Base-by-base conservation (phyloP, 225 moss, liverwort and hornwort species). In the Thuidium tamariscinum region DNA sequence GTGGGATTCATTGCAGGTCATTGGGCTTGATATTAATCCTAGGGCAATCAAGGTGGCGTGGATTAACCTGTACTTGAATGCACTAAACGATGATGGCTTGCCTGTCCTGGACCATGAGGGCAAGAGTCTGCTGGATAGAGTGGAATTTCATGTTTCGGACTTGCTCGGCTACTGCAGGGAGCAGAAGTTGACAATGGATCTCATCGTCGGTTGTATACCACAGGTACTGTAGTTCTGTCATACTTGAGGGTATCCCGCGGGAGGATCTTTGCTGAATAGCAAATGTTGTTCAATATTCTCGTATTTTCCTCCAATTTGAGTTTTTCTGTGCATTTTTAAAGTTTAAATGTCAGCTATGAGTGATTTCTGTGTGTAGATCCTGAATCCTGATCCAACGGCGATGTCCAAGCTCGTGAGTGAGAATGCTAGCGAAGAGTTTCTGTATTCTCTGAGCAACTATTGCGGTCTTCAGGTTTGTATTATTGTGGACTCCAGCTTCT, bases 91-190 rank as follows among this genome's bases (percentile, higher is more conserved):
- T 72, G 95, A 97, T 84, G 99, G 99, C 42, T 93, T 91, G 79
- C 96, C 95, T 60, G 88, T 97, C 84, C 84, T 95, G 72, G 99
- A 97, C 80, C 91, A 95, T 51, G 99, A 96, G 89, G 95, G 96
- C 89, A 97, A 95, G 85, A 93, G 94, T 67, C 88, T 99, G 64
- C 89, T 99, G 77, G 96, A 99, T 88, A 94, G 97, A 75, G 97
- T 99, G 84, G 99, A 99, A 82, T 99, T 99, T 86, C 90, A 99
- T 89, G 99, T 95, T 84, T 99, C 99, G 83, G 99, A 99, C 91
- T 88, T 99, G 81, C 95, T 99, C 83, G 94, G 89, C 66, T 96
- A 95, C 90, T 99, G 99, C 87, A 92, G 90, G 68, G 94, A 97
- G 73, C 91, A 92, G 62, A 95, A 94, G 48, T 91, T 99, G 84